These are phyloP conservation scores for Xylaria multiplex DNA, from an alignment of 2,329 filamentous ascomycete genomes.

Conservation along the genomic window DNA sequence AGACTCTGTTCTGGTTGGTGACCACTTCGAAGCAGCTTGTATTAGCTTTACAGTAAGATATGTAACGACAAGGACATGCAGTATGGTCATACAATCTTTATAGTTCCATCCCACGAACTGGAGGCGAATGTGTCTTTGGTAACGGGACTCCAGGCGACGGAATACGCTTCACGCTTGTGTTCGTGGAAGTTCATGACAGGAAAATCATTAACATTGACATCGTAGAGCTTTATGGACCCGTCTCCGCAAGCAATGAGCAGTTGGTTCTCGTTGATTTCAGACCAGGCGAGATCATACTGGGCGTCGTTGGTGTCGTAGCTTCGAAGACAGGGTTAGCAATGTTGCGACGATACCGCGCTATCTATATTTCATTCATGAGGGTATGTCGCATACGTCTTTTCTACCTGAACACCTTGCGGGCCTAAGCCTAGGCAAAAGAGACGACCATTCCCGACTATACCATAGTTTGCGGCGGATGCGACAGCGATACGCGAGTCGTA, in stretches of 20 bases:
- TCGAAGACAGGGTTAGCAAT: slow-evolving; percentile 31
- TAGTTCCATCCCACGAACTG: slow-evolving; percentile 93
- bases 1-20: slow-evolving; percentile 77
- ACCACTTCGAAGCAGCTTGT: slow-evolving; percentile 70
- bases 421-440: slow-evolving; percentile 87
- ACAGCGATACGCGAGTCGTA: slow-evolving; percentile 95
- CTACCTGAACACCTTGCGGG: slow-evolving; percentile 81
- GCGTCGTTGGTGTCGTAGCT: slow-evolving; percentile 98
- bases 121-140: slow-evolving; percentile 91
- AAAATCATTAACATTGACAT: slow-evolving; percentile 80
- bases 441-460: slow-evolving; percentile 94
- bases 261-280: slow-evolving; percentile 96
- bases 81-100: slow-evolving; percentile 76
- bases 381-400: slow-evolving; percentile 74
- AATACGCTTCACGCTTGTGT: slow-evolving; percentile 92
- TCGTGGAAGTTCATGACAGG: slow-evolving; percentile 93
- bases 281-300: slow-evolving; percentile 95
- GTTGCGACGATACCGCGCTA: not conserved
- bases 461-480: slow-evolving; percentile 91
- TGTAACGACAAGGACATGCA: not conserved
- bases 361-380: slow-evolving; percentile 3
- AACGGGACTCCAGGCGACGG: slow-evolving; percentile 90
- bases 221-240: slow-evolving; percentile 93
- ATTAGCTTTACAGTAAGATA: slow-evolving; percentile 21
- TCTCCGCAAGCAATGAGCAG: slow-evolving; percentile 89